Conservation (phyloP, 257 asterid genomes). For the Nicotiana tomentosiformis region DNA sequence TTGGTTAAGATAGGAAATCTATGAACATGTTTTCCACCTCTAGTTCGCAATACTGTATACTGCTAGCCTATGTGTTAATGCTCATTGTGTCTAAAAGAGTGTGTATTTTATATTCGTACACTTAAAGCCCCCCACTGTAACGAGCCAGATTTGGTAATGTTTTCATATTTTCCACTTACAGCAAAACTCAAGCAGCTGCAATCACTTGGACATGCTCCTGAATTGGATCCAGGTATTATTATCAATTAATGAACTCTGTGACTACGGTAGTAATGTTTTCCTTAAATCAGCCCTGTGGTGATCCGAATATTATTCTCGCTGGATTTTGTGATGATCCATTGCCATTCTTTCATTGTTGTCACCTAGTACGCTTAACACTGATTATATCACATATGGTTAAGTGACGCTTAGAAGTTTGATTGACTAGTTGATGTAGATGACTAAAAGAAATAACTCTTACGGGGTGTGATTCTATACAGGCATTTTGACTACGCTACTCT, state of each 20-base stretch:
- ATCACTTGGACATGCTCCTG: slow-evolving; percentile 68
- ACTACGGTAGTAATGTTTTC: background rate
- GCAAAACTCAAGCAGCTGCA: slow-evolving; percentile 48
- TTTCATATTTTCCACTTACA: slow-evolving; percentile 17
- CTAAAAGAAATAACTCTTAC: background rate
- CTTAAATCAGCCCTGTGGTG: background rate
- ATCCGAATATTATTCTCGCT: background rate
- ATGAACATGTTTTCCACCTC: background rate
- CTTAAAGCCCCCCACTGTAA: background rate
- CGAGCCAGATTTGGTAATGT: background rate
- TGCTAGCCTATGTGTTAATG: background rate
- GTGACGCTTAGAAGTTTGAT: background rate
- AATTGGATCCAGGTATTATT: slow-evolving; percentile 81
- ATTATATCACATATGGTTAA: background rate
- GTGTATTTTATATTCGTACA: background rate
- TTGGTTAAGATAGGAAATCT: background rate
- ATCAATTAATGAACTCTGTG: background rate
- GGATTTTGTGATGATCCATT: background rate
- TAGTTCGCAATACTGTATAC: background rate
- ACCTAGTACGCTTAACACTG: background rate
- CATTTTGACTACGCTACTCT: background rate
- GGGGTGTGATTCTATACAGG: background rate
- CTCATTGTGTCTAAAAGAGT: background rate
- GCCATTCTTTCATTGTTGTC: background rate
- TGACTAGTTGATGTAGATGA: background rate